phyloP scores from a whole-genome alignment of 1,139 yeast species.

The Ashbya aceris region DNA sequence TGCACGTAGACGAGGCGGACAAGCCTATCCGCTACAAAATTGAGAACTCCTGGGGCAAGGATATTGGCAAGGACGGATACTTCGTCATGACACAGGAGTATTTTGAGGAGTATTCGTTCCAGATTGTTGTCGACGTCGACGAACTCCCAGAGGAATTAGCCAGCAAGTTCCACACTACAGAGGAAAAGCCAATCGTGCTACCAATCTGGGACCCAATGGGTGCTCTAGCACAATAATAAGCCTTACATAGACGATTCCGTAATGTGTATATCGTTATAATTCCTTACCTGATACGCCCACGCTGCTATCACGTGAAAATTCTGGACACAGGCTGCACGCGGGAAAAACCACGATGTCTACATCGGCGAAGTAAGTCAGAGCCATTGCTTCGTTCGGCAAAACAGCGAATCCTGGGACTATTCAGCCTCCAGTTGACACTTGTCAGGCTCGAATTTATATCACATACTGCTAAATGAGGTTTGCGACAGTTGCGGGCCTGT shows the following conservation, averaged over 20 bases:
- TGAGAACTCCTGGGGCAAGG: conserved; percentile 82
- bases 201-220: conserved; percentile 89
- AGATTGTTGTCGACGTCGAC: conserved; percentile 59
- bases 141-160: conserved; percentile 43
- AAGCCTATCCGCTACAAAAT: conserved; percentile 71
- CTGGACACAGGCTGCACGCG: no score
- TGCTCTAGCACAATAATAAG: conserved; percentile 44
- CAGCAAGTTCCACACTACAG: conserved; percentile 29
- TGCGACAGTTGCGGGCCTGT: not conserved
- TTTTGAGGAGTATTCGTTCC: conserved; percentile 77
- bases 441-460: no score
- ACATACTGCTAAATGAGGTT: no score
- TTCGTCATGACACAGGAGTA: conserved; percentile 76
- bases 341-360: no score
- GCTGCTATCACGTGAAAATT: no score
- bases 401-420: no score
- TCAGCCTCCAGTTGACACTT: no score
- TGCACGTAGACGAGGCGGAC: conserved; percentile 46
- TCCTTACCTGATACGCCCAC: no score
- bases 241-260: no score
- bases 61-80: conserved; percentile 63
- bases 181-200: conserved; percentile 41
- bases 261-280: no score
- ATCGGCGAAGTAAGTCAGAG: no score
- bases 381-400: no score